These are phyloP conservation scores for Turnera subulata DNA, from an alignment of 345 rosid genomes.

Conservation along the genomic window DNA sequence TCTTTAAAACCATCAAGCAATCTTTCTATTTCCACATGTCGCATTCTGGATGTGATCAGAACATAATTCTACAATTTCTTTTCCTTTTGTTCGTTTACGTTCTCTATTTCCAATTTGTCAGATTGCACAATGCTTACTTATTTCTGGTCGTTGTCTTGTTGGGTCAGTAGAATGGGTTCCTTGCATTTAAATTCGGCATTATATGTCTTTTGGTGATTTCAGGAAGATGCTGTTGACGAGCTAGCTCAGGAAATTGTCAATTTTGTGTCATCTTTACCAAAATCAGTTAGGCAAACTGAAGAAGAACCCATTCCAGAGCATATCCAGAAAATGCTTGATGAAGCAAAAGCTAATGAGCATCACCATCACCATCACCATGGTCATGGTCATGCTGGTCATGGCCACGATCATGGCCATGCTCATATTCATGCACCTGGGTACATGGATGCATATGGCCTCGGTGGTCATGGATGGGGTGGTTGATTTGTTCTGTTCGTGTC, in stretches of 20 bases:
- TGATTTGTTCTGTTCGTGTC: slow-evolving; percentile 16
- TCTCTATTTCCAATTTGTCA: too few species aligned
- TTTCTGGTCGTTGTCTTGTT: too few species aligned
- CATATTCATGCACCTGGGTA: slow-evolving; percentile 35
- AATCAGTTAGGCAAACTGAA: slow-evolving; percentile 38
- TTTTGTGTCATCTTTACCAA: slow-evolving; percentile 65
- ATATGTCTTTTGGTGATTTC: slow-evolving; percentile 17
- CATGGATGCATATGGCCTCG: slow-evolving; percentile 46
- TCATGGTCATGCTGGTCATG: slow-evolving; percentile 23
- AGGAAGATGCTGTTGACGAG: slow-evolving; percentile 67
- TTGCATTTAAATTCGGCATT: slow-evolving; percentile 1
- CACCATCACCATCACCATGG: slow-evolving; percentile 32
- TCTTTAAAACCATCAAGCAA: too few species aligned
- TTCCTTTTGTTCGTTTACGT: too few species aligned
- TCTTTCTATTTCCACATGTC: too few species aligned
- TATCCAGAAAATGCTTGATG: slow-evolving; percentile 49
- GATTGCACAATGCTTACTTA: too few species aligned
- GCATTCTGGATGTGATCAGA: too few species aligned
- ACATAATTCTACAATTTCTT: too few species aligned
- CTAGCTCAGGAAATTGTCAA: slow-evolving; percentile 44
- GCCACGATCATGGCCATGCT: slow-evolving; percentile 31
- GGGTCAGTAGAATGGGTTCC: neutral
- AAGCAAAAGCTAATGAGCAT: slow-evolving; percentile 39
- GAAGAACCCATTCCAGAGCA: slow-evolving; percentile 53
- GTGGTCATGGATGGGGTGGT: slow-evolving; percentile 46